These are phyloP conservation scores for Pseudohyphozyma bogoriensis DNA, from an alignment of 768 basidiomycete species.

Conservation along the genomic window DNA sequence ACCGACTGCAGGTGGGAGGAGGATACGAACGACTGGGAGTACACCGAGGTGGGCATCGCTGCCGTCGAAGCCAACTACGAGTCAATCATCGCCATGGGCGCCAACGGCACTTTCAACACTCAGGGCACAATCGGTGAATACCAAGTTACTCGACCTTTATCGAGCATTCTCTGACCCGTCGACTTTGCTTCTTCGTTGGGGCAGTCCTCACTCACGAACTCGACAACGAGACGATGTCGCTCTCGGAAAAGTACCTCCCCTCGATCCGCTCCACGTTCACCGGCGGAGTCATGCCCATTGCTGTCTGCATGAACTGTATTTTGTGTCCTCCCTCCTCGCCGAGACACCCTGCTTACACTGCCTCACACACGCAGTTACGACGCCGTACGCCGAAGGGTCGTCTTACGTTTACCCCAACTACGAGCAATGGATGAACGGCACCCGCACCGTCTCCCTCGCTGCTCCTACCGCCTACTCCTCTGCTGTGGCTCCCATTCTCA, in stretches of 20 bases:
- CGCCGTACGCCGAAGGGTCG: conserved; percentile 34
- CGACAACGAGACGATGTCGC: conserved; percentile 38
- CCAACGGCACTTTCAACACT: conserved; percentile 32
- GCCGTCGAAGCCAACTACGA: conserved; percentile 37
- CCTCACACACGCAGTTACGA: no score
- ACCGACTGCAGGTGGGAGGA: conserved; percentile 8
- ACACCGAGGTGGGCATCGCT: background rate
- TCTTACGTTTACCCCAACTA: conserved; percentile 24
- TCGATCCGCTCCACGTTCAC: conserved; percentile 34
- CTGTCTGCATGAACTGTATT: background rate
- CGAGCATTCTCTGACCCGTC: background rate
- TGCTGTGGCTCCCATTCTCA: no score
- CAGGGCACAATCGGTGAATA: conserved; percentile 30
- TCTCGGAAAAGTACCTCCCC: conserved; percentile 32
- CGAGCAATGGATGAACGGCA: conserved; percentile 10
- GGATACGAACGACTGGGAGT: conserved; percentile 23
- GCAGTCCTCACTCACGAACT: conserved; percentile 1
- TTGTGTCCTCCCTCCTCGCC: no score
- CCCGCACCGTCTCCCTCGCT: conserved; percentile 17
- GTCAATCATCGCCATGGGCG: conserved; percentile 28
- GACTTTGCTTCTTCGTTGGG: no score
- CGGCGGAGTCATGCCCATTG: conserved; percentile 34
- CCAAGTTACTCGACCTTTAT: background rate
- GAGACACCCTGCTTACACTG: conserved; percentile 24
- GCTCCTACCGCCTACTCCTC: conserved; percentile 20